A percentile compares a stretch with the other conserved stretches of the same genome.
phyloP scores from a whole-genome alignment of 148 eudicot species.

The Persicaria maculosa region DNA sequence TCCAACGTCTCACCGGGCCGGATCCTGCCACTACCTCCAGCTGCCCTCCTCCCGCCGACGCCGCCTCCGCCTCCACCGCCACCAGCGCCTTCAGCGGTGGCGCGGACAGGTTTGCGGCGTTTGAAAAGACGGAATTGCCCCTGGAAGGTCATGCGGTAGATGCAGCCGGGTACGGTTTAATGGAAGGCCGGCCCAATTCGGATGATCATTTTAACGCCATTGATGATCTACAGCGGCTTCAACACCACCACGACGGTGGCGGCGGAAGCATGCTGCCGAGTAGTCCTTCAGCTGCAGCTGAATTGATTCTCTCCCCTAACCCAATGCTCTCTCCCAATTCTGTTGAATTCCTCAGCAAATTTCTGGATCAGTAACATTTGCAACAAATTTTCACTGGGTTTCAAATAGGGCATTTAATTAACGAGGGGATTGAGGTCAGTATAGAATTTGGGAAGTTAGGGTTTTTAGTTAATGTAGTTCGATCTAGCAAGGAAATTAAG shows the following conservation, averaged over 20 bases:
- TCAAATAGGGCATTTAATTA: neutral
- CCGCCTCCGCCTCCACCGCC: neutral
- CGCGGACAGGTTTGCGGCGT: neutral
- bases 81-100: neutral
- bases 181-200: neutral
- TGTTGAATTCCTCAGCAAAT: neutral
- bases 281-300: too few relatives aligned
- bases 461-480: too few relatives aligned
- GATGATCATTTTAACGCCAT: neutral
- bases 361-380: neutral
- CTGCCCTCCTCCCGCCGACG: neutral
- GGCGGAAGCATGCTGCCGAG: neutral
- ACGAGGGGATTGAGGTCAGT: neutral
- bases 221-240: neutral
- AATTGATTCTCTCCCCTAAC: neutral
- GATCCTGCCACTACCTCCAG: slow-evolving; percentile 5
- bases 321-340: slow-evolving; percentile 1
- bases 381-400: neutral
- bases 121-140: neutral
- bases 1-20: slow-evolving; percentile 75
- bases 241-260: neutral
- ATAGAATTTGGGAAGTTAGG: too few relatives aligned
- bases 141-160: neutral
- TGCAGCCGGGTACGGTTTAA: neutral
- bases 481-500: too few relatives aligned